Evolutionary conservation across 495 filamentous ascomycete genomes (phyloP).

Genomic region (Recurvomyces mirabilis): DNA sequence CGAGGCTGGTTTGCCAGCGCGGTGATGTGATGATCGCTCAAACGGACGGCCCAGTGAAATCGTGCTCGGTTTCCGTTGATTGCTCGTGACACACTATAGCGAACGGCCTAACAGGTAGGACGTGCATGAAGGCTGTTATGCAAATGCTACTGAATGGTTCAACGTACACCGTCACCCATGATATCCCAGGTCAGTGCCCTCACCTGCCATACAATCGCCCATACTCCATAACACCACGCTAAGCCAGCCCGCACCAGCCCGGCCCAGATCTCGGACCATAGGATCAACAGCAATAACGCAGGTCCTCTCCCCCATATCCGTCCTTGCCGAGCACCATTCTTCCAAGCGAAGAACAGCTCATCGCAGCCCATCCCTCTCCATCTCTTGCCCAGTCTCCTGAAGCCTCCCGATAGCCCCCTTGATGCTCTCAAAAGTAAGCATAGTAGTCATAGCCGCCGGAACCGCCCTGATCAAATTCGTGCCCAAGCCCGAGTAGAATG

Average conservation of each 20-base stretch:
- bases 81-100: too few species aligned
- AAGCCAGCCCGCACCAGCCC: not conserved
- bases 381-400: constrained; percentile 38
- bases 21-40: too few species aligned
- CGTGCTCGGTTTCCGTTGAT: too few species aligned
- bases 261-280: not conserved
- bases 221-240: not conserved
- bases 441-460: constrained; percentile 88
- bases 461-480: constrained; percentile 95
- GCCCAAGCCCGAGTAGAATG: constrained; percentile 95
- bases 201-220: too few species aligned
- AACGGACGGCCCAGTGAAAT: too few species aligned
- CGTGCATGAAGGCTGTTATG: too few species aligned
- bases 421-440: constrained; percentile 90
- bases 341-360: not conserved
- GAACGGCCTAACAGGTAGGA: too few species aligned
- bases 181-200: too few species aligned
- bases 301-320: not conserved
- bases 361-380: constrained; percentile 5
- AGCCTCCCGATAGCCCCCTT: constrained; percentile 46
- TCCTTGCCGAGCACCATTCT: not conserved
- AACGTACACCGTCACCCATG: too few species aligned
- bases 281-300: not conserved
- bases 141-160: too few species aligned
- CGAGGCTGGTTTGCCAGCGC: too few species aligned